phyloP scores from a whole-genome alignment of 768 basidiomycete species.

The Amanita phalloides region DNA sequence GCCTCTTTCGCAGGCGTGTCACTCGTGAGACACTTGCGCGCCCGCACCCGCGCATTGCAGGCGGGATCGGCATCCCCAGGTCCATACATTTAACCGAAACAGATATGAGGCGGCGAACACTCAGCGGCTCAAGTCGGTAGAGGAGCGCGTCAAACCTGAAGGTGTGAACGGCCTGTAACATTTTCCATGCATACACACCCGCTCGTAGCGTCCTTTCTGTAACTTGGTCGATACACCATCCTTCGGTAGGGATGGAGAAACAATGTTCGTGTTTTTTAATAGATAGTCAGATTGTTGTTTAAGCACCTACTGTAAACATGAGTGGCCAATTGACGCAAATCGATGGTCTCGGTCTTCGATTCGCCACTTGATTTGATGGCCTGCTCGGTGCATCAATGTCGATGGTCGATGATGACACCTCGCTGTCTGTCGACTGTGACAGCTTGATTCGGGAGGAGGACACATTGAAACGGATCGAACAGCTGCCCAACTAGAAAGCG shows the following conservation, averaged over 20 bases:
- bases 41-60: too few species aligned
- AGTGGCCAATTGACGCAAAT: slow-evolving; percentile 33
- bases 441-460: slow-evolving; percentile 31
- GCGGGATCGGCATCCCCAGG: slow-evolving; percentile 29
- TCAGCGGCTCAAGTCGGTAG: neutral
- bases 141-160: slow-evolving; percentile 31
- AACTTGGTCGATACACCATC: slow-evolving; percentile 47
- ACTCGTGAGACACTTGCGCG: slow-evolving; percentile 26
- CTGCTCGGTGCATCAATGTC: neutral
- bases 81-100: slow-evolving; percentile 17
- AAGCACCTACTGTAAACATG: slow-evolving; percentile 20
- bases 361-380: neutral
- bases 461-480: slow-evolving; percentile 35
- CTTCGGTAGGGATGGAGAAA: slow-evolving; percentile 34
- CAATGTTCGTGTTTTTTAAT: slow-evolving; percentile 21
- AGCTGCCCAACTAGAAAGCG: slow-evolving; percentile 33
- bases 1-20: neutral
- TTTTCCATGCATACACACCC: slow-evolving; percentile 44
- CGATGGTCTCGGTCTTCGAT: slow-evolving; percentile 14
- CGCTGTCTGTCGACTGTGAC: slow-evolving; percentile 32
- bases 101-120: neutral
- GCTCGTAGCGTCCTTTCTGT: slow-evolving; percentile 50
- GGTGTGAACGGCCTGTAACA: slow-evolving; percentile 50
- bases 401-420: slow-evolving; percentile 34
- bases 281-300: neutral